Conservation (phyloP, 352 stramenopile species). For the Aphanomyces cochlioides region DNA sequence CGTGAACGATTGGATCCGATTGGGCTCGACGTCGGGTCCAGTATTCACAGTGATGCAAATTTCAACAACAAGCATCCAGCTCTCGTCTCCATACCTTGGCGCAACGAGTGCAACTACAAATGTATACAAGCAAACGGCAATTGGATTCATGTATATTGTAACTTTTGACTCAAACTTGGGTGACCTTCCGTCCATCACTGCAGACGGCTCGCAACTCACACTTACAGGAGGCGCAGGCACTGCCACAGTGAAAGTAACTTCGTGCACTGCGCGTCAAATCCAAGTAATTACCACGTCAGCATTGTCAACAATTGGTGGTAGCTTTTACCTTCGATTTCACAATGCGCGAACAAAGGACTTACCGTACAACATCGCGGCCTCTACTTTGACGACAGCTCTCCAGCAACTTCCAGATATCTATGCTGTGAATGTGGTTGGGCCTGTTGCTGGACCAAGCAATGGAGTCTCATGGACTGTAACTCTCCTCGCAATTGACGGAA, state of each 20-base stretch:
- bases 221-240: conserved; percentile 32
- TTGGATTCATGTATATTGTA: conserved; percentile 67
- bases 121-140: conserved; percentile 80
- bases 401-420: conserved; percentile 72
- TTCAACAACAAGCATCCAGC: conserved; percentile 55
- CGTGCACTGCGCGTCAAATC: conserved; percentile 79
- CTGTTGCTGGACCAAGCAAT: conserved; percentile 40
- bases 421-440: conserved; percentile 51
- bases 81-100: conserved; percentile 86
- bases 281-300: conserved; percentile 65
- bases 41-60: conserved; percentile 86
- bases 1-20: conserved; percentile 90
- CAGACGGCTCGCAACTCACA: conserved; percentile 55
- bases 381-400: conserved; percentile 53
- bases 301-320: conserved; percentile 58
- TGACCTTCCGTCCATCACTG: conserved; percentile 49
- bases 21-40: conserved; percentile 66
- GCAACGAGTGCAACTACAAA: conserved; percentile 41
- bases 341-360: conserved; percentile 69
- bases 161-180: conserved; percentile 71
- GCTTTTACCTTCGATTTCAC: conserved; percentile 81
- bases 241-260: conserved; percentile 69
- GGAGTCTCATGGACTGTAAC: conserved; percentile 82
- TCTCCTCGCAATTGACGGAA: conserved; percentile 65
- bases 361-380: conserved; percentile 51